Evolutionary conservation across 1,139 yeast genomes (phyloP).

Genomic region (Blastobotrys proliferans): DNA sequence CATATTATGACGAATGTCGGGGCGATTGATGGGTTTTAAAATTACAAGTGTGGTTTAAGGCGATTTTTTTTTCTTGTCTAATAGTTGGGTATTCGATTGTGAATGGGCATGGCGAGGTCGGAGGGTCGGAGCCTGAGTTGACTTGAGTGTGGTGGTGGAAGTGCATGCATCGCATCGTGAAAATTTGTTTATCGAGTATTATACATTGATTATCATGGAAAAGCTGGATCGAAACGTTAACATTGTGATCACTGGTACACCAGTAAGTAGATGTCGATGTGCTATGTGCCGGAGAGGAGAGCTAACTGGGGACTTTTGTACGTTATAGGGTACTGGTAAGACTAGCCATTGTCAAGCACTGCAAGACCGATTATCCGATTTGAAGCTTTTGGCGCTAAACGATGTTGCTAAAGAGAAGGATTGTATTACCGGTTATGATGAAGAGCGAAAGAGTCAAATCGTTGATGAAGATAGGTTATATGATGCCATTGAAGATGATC

Average conservation of each 20-base stretch:
- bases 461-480: constrained; percentile 86
- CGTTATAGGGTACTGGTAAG: constrained; percentile 78
- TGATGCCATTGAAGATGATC: constrained; percentile 73
- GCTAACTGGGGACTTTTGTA: not conserved
- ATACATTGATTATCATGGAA: constrained; percentile 1
- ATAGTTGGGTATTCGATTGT: no score
- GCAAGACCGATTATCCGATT: constrained; percentile 47
- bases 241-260: constrained; percentile 90
- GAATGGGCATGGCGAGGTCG: no score
- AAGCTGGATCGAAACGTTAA: constrained; percentile 37
- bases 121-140: no score
- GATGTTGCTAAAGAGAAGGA: constrained; percentile 75
- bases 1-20: no score
- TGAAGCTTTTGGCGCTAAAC: constrained; percentile 65
- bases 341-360: constrained; percentile 75
- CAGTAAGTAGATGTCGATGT: constrained; percentile 37
- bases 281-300: not conserved
- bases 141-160: no score
- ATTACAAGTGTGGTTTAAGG: not conserved
- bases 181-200: no score
- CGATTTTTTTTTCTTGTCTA: not conserved
- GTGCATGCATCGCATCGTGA: no score
- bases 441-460: constrained; percentile 75
- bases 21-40: no score
- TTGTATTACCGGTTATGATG: constrained; percentile 82